Evolutionary conservation across 202 grass and related monocot genomes (phyloP).

Genomic region (Miscanthus sacchariflorus): DNA sequence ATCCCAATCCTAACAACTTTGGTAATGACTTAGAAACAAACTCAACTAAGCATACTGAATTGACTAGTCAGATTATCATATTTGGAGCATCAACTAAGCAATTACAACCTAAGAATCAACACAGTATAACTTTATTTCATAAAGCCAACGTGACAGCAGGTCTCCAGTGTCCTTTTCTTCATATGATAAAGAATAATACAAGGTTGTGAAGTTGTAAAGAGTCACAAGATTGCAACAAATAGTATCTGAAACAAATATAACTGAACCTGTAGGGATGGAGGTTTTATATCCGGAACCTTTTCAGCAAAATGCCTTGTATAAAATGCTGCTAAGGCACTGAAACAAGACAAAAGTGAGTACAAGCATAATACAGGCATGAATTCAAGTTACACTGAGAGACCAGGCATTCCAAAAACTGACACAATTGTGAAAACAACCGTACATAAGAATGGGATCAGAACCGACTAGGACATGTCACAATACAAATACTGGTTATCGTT

Average conservation of each 20-base stretch:
- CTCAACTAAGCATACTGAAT: slow-evolving; percentile 6
- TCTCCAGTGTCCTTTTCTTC: slow-evolving; percentile 15
- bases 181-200: slow-evolving; percentile 23
- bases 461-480: slow-evolving; percentile 10
- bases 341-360: slow-evolving; percentile 43
- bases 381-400: slow-evolving; percentile 39
- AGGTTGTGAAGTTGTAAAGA: slow-evolving; percentile 5
- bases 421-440: slow-evolving; percentile 29
- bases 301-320: slow-evolving; percentile 97
- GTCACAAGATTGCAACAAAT: slow-evolving; percentile 36
- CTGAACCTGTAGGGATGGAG: slow-evolving; percentile 94
- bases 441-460: not conserved
- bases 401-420: not conserved
- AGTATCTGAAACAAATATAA: slow-evolving; percentile 22
- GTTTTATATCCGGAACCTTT: slow-evolving; percentile 86
- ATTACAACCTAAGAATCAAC: not conserved
- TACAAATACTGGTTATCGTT: not conserved
- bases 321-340: slow-evolving; percentile 97
- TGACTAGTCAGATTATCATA: slow-evolving; percentile 13
- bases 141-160: slow-evolving; percentile 16
- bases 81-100: slow-evolving; percentile 17
- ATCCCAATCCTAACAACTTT: not conserved
- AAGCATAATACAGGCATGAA: slow-evolving; percentile 25
- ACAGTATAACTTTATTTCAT: slow-evolving; percentile 29
- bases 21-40: not conserved